Conservation (phyloP, 2,329 filamentous ascomycete species). For the Aspergillus jensenii region DNA sequence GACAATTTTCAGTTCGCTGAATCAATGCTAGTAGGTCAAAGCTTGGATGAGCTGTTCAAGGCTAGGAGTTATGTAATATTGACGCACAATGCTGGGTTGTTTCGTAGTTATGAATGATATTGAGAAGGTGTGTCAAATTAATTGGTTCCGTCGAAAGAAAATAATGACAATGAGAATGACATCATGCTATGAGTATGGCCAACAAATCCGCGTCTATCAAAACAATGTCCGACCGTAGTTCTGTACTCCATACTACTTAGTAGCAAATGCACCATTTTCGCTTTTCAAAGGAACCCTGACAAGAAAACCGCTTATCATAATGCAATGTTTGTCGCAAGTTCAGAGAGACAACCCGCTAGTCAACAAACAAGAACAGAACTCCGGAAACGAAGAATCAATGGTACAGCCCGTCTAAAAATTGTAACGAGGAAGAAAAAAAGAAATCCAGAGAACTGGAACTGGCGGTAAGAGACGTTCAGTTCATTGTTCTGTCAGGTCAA, state of each 20-base stretch:
- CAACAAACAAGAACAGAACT: conserved; percentile 1
- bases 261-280: conserved; percentile 5
- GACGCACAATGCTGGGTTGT: not conserved
- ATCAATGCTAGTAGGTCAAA: not conserved
- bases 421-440: not conserved
- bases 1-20: not conserved
- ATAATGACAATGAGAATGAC: conserved; percentile 5
- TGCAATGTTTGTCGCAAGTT: conserved; percentile 1
- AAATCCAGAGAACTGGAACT: not conserved
- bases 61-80: not conserved
- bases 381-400: not conserved
- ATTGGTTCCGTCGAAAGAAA: not conserved
- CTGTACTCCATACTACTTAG: conserved; percentile 9
- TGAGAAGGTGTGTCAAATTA: not conserved
- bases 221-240: conserved; percentile 9
- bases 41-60: not conserved
- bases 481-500: conserved; percentile 55
- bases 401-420: conserved; percentile 10
- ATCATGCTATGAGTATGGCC: conserved; percentile 8
- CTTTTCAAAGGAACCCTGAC: conserved; percentile 5
- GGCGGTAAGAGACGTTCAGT: not conserved
- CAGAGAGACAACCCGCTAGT: not conserved
- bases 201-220: conserved; percentile 10
- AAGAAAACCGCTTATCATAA: conserved; percentile 10
- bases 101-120: not conserved